Base-by-base conservation (phyloP, 768 basidiomycete species). In the Trametes villosa region DNA sequence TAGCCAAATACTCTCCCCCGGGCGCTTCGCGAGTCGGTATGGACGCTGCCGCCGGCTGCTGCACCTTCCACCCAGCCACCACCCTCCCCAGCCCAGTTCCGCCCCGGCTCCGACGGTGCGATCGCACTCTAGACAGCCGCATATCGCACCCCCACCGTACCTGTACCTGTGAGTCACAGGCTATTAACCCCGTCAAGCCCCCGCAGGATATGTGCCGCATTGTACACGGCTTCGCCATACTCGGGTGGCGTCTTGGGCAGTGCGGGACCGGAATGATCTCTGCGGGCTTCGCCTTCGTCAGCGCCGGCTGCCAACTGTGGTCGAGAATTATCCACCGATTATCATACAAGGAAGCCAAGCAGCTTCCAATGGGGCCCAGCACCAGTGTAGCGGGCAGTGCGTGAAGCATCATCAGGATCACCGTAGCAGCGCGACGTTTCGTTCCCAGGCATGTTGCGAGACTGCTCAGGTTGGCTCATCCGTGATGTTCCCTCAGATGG, bases 371-470 rank as follows among this genome's bases (percentile, higher is more conserved):
- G 18, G 56, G 47, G 36, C 22, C 7, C 44, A 33, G 18, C 29
- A 24, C 47, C 53, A 46, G 15, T 38, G 26, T 18, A 13, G 11
- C 46, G 46, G 47, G 56, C 56, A 41, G 40, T 57, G 56, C 27
- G 13, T 38, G n/a, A n/a, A n/a, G n/a, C 36, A 38, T 57, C 56
- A 57, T 57, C 46, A 49, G 27, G n/a, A 57, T 57, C 56, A 50
- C 38, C 46, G 56, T 57, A 57, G 46, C 56, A 49, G 46, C 38
- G 27, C 50, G 47, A 56, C 54, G 45, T 54, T 8, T 56, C 31
- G 34, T 56, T 56, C 54, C 54, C 54, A 56, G 44, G 29, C 51
- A 27, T 38, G 40, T 38, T 30, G 47, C 26, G 27, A 11, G 38
- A 41, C 17, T 27, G n/a, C n/a, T n/a, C n/a, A 45, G 8, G 30